Percentiles rank a stretch among this genome's conserved stretches.
phyloP scores from a whole-genome alignment of 2,329 filamentous ascomycete species.

The Drechmeria coniospora region DNA sequence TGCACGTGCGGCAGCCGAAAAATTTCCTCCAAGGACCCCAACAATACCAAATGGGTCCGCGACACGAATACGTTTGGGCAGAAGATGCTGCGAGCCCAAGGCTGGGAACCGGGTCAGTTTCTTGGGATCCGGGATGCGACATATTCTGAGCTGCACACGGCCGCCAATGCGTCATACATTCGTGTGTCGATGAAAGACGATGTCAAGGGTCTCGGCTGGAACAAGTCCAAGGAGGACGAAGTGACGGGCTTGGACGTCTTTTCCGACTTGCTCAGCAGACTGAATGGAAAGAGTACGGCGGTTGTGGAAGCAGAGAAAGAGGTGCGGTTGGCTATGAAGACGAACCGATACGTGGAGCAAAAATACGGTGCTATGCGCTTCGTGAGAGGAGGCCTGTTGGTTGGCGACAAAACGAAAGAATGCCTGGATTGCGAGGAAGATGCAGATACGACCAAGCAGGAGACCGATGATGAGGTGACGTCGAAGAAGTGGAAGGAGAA shows the following conservation, averaged over 20 bases:
- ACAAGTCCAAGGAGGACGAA: conserved; percentile 56
- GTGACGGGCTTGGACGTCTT: conserved; percentile 79
- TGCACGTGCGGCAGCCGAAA: conserved; percentile 31
- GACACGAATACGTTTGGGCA: conserved; percentile 76
- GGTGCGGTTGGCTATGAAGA: conserved; percentile 52
- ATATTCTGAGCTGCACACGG: conserved; percentile 62
- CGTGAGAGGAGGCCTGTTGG: conserved; percentile 63
- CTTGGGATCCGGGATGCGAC: conserved; percentile 64
- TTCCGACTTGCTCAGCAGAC: conserved; percentile 67
- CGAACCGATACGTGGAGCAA: conserved; percentile 56
- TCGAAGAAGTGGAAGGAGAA: conserved; percentile 23
- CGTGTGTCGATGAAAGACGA: conserved; percentile 79
- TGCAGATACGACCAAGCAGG: conserved; percentile 1
- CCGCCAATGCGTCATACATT: conserved; percentile 73
- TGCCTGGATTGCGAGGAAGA: conserved; percentile 9
- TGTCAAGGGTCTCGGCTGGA: conserved; percentile 76
- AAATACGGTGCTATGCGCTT: conserved; percentile 75
- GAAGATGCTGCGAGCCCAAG: conserved; percentile 72
- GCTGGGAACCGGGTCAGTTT: conserved; percentile 75
- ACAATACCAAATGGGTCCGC: conserved; percentile 86
- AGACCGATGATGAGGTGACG: conserved; percentile 7
- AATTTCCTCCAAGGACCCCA: conserved; percentile 79
- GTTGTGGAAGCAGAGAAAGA: conserved; percentile 55
- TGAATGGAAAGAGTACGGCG: conserved; percentile 78
- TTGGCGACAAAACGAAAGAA: conserved; percentile 39